phyloP scores from a whole-genome alignment of 2,329 filamentous ascomycete species.

The Scytalidium sp. region DNA sequence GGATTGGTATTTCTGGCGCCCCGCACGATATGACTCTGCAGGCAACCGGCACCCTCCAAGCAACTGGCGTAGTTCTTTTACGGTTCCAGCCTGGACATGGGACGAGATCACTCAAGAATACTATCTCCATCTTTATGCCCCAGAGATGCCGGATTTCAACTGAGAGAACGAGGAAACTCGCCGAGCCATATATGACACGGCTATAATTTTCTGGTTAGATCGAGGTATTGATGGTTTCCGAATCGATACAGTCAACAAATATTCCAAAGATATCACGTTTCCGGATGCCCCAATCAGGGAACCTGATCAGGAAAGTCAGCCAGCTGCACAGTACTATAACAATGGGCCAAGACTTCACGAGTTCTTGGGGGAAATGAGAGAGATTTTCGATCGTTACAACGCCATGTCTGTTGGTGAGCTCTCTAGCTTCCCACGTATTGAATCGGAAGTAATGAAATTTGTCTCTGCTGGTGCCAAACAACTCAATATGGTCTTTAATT shows the following conservation, averaged over 20 bases:
- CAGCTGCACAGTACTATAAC: conserved; percentile 54
- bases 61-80: conserved; percentile 66
- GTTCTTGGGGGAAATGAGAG: conserved; percentile 63
- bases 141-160: conserved; percentile 78
- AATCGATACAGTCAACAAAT: conserved; percentile 73
- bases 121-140: conserved; percentile 73
- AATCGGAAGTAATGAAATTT: conserved; percentile 56
- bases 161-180: conserved; percentile 72
- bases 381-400: conserved; percentile 56
- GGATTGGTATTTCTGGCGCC: conserved; percentile 66
- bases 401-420: conserved; percentile 72
- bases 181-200: conserved; percentile 65
- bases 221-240: conserved; percentile 71
- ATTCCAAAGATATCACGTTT: conserved; percentile 59
- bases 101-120: conserved; percentile 70
- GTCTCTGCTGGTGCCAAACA: conserved; percentile 56
- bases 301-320: conserved; percentile 42
- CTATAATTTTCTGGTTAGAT: conserved; percentile 78
- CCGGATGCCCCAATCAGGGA: conserved; percentile 56
- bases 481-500: conserved; percentile 69
- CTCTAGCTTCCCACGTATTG: conserved; percentile 56
- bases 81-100: conserved; percentile 64
- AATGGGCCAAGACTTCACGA: conserved; percentile 70
- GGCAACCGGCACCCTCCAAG: conserved; percentile 68
- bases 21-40: conserved; percentile 47